Percentiles rank a stretch among this genome's conserved stretches.
Evolutionary conservation across 345 rosid species (phyloP).

Genomic region (Triadica sebifera): DNA sequence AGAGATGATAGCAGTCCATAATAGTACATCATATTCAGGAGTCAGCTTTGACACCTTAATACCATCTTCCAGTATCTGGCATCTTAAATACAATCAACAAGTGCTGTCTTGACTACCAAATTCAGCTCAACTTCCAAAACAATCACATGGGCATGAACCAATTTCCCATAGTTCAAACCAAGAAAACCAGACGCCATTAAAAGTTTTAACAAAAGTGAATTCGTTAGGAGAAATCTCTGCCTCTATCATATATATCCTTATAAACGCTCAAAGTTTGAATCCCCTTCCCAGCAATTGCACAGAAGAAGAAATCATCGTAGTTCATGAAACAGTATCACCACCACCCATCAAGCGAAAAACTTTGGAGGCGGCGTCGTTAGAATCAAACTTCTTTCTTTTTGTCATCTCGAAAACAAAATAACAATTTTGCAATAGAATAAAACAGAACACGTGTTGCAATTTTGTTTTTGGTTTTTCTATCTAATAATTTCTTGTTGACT

Average conservation of each 20-base stretch:
- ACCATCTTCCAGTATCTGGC: constrained; percentile 46
- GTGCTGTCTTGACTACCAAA: constrained; percentile 60
- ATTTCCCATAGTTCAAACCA: constrained; percentile 46
- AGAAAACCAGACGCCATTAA: constrained; percentile 42
- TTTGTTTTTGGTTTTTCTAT: too few relatives aligned
- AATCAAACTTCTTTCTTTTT: too few relatives aligned
- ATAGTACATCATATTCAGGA: constrained; percentile 42
- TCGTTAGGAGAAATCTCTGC: constrained; percentile 53
- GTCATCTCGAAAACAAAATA: too few relatives aligned
- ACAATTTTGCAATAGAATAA: too few relatives aligned
- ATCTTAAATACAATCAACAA: constrained; percentile 58
- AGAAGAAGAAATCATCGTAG: constrained; percentile 56
- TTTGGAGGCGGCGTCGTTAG: constrained; percentile 38
- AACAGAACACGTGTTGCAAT: too few relatives aligned
- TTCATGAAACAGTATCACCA: constrained; percentile 62
- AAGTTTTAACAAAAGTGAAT: constrained; percentile 59
- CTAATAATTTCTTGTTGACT: too few relatives aligned
- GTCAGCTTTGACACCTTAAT: constrained; percentile 42
- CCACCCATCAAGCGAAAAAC: constrained; percentile 39
- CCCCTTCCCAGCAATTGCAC: constrained; percentile 49
- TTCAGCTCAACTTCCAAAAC: constrained; percentile 45
- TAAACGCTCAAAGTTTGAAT: constrained; percentile 46
- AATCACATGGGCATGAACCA: constrained; percentile 51
- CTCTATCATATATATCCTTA: constrained; percentile 45
- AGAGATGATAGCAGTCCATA: constrained; percentile 58